Evolutionary conservation across 1,284 basidiomycete species (phyloP).

Genomic region (Tylopilus microsporus): DNA sequence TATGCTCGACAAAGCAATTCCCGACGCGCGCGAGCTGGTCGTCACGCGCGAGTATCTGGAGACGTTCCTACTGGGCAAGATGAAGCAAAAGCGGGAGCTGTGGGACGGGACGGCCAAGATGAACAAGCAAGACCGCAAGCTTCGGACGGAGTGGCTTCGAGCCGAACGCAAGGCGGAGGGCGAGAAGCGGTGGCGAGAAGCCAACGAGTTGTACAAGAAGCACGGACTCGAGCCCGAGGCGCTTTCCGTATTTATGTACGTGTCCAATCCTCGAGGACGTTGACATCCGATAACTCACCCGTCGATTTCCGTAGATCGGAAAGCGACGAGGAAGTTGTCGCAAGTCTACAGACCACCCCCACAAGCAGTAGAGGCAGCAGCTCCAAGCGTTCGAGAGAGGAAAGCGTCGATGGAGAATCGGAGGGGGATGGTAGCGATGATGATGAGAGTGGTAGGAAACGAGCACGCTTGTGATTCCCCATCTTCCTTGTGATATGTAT

Average conservation of each 20-base stretch:
- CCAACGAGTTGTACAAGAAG: slow-evolving; percentile 13
- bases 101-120: slow-evolving; percentile 33
- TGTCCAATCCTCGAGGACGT: not conserved
- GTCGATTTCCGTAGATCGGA: slow-evolving; percentile 15
- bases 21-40: slow-evolving; percentile 21
- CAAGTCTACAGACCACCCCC: slow-evolving; percentile 27
- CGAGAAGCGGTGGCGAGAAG: slow-evolving; percentile 21
- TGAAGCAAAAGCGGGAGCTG: slow-evolving; percentile 28
- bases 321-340: slow-evolving; percentile 25
- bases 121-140: slow-evolving; percentile 30
- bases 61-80: slow-evolving; percentile 21
- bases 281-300: not conserved
- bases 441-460: slow-evolving; percentile 13
- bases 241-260: slow-evolving; percentile 22
- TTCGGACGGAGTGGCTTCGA: slow-evolving; percentile 34
- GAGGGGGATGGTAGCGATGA: not conserved
- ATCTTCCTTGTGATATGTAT: not conserved
- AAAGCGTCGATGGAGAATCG: not conserved
- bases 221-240: slow-evolving; percentile 16
- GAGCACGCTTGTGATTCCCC: slow-evolving; percentile 15
- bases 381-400: slow-evolving; percentile 16
- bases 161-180: slow-evolving; percentile 22
- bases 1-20: slow-evolving; percentile 15
- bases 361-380: slow-evolving; percentile 16
- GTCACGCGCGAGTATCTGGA: slow-evolving; percentile 29